These are phyloP conservation scores for Barnettozyma salicaria DNA, from an alignment of 805 yeast species.

Conservation along the genomic window DNA sequence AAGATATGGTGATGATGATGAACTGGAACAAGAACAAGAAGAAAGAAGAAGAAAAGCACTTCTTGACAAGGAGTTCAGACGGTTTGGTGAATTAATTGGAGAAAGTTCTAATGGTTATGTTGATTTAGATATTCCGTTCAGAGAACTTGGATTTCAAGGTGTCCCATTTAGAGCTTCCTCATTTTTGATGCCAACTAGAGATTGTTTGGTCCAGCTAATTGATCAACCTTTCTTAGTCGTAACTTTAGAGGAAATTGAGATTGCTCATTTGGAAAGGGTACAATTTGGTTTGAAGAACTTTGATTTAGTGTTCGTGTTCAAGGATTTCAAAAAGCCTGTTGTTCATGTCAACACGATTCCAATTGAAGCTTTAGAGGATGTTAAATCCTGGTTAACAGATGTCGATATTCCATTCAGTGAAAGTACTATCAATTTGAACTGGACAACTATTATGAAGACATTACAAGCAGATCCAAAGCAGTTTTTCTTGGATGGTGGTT, in stretches of 20 bases:
- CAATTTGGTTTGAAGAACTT: conserved; percentile 95
- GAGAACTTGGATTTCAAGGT: conserved; percentile 96
- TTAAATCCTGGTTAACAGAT: conserved; percentile 95
- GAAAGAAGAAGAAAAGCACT: conserved; percentile 89
- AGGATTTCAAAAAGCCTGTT: conserved; percentile 82
- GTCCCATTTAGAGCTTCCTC: conserved; percentile 95
- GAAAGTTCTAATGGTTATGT: conserved; percentile 79
- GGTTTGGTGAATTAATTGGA: conserved; percentile 84
- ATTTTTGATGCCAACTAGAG: conserved; percentile 93
- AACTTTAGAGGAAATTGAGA: conserved; percentile 84
- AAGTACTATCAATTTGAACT: conserved; percentile 92
- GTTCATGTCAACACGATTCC: conserved; percentile 94
- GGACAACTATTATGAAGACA: conserved; percentile 94
- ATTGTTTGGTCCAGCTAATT: conserved; percentile 86
- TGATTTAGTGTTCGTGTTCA: conserved; percentile 93
- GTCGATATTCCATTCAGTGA: conserved; percentile 94
- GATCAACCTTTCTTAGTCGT: conserved; percentile 95
- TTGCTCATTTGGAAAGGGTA: conserved; percentile 94
- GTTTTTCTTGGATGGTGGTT: conserved; percentile 92
- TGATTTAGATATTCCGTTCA: conserved; percentile 89
- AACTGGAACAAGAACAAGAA: conserved; percentile 96
- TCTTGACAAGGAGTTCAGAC: conserved; percentile 85
- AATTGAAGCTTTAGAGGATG: conserved; percentile 83
- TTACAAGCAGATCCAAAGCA: conserved; percentile 88
- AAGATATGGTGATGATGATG: conserved; percentile 97